A percentile compares a stretch with the other conserved stretches of the same genome.
phyloP scores from a whole-genome alignment of 352 stramenopile genomes.

The Pythium aquatile region DNA sequence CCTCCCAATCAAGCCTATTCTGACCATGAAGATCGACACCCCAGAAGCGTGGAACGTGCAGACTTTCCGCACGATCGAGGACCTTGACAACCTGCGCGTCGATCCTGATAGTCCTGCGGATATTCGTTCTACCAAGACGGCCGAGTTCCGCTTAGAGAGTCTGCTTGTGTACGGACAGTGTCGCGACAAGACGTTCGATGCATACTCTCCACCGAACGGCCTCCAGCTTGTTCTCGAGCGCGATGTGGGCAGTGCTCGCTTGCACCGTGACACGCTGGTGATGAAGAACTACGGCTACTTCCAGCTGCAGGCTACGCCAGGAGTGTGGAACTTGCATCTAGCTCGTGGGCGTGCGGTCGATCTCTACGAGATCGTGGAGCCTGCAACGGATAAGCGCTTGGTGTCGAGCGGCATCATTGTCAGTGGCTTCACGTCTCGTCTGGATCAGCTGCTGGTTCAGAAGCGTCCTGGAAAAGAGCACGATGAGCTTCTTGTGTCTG shows the following conservation, averaged over 20 bases:
- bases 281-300: conserved; percentile 99
- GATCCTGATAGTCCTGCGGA: conserved; percentile 54
- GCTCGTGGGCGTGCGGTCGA: conserved; percentile 73
- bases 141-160: conserved; percentile 86
- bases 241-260: conserved; percentile 44
- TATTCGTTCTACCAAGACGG: conserved; percentile 60
- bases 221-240: conserved; percentile 90
- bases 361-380: conserved; percentile 76
- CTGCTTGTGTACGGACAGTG: conserved; percentile 91
- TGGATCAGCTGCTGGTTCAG: conserved; percentile 89
- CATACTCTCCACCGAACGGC: conserved; percentile 83
- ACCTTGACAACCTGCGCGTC: conserved; percentile 92
- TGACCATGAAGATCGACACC: conserved; percentile 93
- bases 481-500: conserved; percentile 50
- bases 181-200: conserved; percentile 77
- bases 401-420: conserved; percentile 50
- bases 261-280: conserved; percentile 95
- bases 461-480: conserved; percentile 90
- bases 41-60: conserved; percentile 94
- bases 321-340: conserved; percentile 93
- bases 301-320: conserved; percentile 96
- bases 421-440: conserved; percentile 86
- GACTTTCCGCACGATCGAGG: conserved; percentile 55
- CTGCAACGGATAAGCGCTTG: conserved; percentile 37
- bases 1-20: conserved; percentile 81